Evolutionary conservation across 2,329 filamentous ascomycete species (phyloP).

Genomic region (Beauveria scarabaeidicola): DNA sequence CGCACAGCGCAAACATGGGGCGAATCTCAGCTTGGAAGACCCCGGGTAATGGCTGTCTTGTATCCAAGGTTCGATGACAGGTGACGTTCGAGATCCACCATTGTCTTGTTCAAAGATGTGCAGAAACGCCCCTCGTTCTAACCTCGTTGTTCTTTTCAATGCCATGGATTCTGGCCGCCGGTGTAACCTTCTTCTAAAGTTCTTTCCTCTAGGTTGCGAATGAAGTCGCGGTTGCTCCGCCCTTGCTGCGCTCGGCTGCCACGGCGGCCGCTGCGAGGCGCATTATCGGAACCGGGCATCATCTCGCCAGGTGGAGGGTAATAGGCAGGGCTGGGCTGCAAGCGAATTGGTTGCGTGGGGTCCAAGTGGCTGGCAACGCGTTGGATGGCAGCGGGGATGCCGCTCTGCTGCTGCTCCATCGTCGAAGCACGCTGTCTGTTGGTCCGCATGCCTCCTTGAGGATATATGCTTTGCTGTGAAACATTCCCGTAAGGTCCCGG

Average conservation of each 20-base stretch:
- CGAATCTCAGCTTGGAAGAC: background rate
- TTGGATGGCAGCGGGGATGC: slow-evolving; percentile 87
- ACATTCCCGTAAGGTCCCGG: slow-evolving; percentile 53
- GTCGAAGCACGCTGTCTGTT: slow-evolving; percentile 86
- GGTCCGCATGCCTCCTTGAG: slow-evolving; percentile 58
- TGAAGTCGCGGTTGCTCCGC: slow-evolving; percentile 73
- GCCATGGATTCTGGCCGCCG: slow-evolving; percentile 52
- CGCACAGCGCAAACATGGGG: background rate
- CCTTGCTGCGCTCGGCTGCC: slow-evolving; percentile 61
- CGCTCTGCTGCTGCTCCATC: slow-evolving; percentile 89
- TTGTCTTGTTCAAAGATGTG: background rate
- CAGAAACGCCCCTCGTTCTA: background rate
- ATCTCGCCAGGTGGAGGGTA: slow-evolving; percentile 89
- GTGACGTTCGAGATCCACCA: background rate
- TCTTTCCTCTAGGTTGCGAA: slow-evolving; percentile 87
- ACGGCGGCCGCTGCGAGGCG: slow-evolving; percentile 55
- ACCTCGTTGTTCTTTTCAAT: slow-evolving; percentile 40
- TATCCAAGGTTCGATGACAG: slow-evolving; percentile 1
- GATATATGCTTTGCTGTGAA: slow-evolving; percentile 48
- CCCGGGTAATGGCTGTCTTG: background rate
- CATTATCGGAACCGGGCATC: slow-evolving; percentile 55
- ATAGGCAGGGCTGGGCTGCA: slow-evolving; percentile 94
- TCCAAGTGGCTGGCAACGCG: slow-evolving; percentile 93
- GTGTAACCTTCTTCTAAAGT: slow-evolving; percentile 90
- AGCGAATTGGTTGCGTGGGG: slow-evolving; percentile 82